phyloP scores from a whole-genome alignment of 495 filamentous ascomycete genomes.

The Monascus purpureus region DNA sequence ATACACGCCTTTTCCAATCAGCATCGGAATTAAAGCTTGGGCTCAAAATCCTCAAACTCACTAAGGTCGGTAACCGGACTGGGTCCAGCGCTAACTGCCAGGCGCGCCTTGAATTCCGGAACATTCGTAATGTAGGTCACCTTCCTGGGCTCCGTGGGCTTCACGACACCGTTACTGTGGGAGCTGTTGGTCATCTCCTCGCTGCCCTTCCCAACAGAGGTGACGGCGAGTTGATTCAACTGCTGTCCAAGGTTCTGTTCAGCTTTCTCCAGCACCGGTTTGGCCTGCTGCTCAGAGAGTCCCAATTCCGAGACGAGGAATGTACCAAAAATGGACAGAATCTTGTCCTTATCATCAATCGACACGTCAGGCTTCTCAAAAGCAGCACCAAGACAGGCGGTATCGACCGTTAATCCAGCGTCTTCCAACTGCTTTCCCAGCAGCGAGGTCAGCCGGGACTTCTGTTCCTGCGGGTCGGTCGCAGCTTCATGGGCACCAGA shows the following conservation, averaged over 20 bases:
- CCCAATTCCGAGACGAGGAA: slow-evolving; percentile 37
- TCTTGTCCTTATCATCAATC: slow-evolving; percentile 23
- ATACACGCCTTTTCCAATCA: no score
- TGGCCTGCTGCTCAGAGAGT: slow-evolving; percentile 26
- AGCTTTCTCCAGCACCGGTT: slow-evolving; percentile 30
- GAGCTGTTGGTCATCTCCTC: slow-evolving; percentile 3
- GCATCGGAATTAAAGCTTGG: slow-evolving; percentile 55
- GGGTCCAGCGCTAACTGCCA: slow-evolving; percentile 55
- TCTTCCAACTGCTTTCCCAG: slow-evolving; percentile 38
- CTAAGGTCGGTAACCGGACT: slow-evolving; percentile 57
- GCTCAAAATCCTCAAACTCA: slow-evolving; percentile 68
- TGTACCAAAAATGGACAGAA: slow-evolving; percentile 28
- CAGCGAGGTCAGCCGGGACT: slow-evolving; percentile 34
- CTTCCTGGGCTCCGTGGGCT: slow-evolving; percentile 7
- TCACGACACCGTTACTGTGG: slow-evolving; percentile 21
- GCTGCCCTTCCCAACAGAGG: slow-evolving; percentile 10
- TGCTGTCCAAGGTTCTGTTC: slow-evolving; percentile 25
- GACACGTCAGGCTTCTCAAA: slow-evolving; percentile 35
- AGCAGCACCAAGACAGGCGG: slow-evolving; percentile 23
- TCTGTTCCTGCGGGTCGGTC: slow-evolving; percentile 34
- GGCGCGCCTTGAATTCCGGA: slow-evolving; percentile 56
- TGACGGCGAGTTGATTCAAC: slow-evolving; percentile 25
- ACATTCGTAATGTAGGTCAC: slow-evolving; percentile 55
- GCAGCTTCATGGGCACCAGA: slow-evolving; percentile 24
- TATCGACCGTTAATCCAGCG: slow-evolving; percentile 31